Conservation (phyloP, 2,329 filamentous ascomycete genomes). For the Teratosphaeria epicoccoides region DNA sequence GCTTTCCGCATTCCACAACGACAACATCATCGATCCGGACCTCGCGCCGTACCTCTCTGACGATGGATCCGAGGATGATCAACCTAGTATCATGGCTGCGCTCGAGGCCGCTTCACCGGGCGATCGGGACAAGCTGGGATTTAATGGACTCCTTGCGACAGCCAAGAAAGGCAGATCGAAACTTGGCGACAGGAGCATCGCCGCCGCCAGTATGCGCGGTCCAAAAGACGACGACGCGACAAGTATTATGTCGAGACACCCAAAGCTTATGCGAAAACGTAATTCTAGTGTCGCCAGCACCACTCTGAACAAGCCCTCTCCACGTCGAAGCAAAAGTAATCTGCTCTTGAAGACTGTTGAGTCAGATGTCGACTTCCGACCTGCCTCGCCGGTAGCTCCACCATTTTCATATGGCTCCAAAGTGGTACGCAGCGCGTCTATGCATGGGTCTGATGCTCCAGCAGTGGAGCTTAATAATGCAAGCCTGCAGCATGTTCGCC, state of each 20-base stretch:
- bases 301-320: constrained; percentile 59
- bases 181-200: constrained; percentile 61
- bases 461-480: constrained; percentile 78
- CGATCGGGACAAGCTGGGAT: constrained; percentile 63
- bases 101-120: constrained; percentile 51
- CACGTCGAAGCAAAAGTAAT: constrained; percentile 50
- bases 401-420: constrained; percentile 19
- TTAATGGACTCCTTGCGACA: constrained; percentile 58
- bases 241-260: constrained; percentile 55
- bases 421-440: constrained; percentile 64
- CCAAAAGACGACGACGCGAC: constrained; percentile 52
- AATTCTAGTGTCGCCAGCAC: constrained; percentile 79
- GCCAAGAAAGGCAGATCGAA: constrained; percentile 65
- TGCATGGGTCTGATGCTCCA: constrained; percentile 62
- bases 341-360: constrained; percentile 38
- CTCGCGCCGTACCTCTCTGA: constrained; percentile 93
- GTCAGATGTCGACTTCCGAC: constrained; percentile 4
- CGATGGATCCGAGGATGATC: constrained; percentile 75
- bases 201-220: constrained; percentile 55
- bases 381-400: neutral
- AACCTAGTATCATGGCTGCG: constrained; percentile 70
- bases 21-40: constrained; percentile 97
- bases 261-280: constrained; percentile 57
- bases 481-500: constrained; percentile 79
- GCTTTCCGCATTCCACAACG: constrained; percentile 88